Base-by-base conservation (phyloP, 108 stramenopile species). In the Cyclotella atomus region DNA sequence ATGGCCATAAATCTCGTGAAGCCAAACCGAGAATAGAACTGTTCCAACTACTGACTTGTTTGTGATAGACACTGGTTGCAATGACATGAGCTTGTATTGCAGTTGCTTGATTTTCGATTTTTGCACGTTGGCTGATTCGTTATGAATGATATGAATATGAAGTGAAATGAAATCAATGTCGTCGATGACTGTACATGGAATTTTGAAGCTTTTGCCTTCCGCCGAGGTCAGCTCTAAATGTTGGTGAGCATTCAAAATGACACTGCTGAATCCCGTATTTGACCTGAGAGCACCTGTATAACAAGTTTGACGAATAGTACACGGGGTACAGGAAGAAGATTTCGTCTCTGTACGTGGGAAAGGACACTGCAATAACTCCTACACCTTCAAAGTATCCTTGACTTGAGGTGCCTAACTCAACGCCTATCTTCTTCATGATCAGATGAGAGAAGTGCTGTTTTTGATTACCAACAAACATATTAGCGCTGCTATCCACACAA, bases 381-480 rank as follows among this genome's bases (percentile, higher is more conserved):
- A 63, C 62, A 9, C 62, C 62, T 25, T 63, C 62, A 19, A 63
- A 63, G 20, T 41, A 19, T 9, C 62, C 62, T 63, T 38, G 62
- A 16, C 14, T 19, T 63, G 30, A 7, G 6, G 43, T 38, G 47
- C 47, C 47, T 4, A 49, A 17, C n/a, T 49, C 47, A 4, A 49
- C 47, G n/a, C 47, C 47, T 49, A 63, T 21, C 15, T 63, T 44
- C 41, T 44, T 44, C 30, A 34, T n/a, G 5, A 63, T 56, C 30
- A 63, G 36, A 8, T n/a, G 7, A 21, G 62, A 38, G 19, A 63
- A 63, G 4, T 23, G 16, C 5, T 20, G 10, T 14, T 24, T 29
- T 5, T 63, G 32, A 63, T 63, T 63, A 14, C 24, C 62, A 38
- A 63, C 62, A 63, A 63, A 63, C 36, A 38, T 44, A 63, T 63